These are phyloP conservation scores for Agapanthus africanus DNA, from an alignment of 106 monocot genomes.

Conservation along the genomic window DNA sequence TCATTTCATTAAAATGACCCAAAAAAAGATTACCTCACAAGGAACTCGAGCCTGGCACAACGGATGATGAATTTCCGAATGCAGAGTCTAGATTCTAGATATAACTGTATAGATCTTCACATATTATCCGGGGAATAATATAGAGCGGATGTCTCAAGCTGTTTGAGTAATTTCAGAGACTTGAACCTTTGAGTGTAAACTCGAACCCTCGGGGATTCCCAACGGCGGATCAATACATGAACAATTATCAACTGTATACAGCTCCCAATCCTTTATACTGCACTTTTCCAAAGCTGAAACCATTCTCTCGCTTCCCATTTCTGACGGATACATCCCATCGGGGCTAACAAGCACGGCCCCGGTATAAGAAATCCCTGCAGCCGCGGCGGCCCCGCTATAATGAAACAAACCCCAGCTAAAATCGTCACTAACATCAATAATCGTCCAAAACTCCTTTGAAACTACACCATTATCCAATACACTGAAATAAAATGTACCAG, in stretches of 20 bases:
- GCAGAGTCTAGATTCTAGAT: background rate
- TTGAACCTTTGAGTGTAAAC: slow-evolving; percentile 42
- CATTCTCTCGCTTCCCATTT: slow-evolving; percentile 33
- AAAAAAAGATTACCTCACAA: background rate
- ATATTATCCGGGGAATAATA: too few species aligned
- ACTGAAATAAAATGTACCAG: slow-evolving; percentile 80
- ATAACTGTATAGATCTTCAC: too few species aligned
- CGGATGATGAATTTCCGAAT: background rate
- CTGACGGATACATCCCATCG: slow-evolving; percentile 65
- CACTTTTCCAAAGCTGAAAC: slow-evolving; percentile 63
- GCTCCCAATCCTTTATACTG: slow-evolving; percentile 81
- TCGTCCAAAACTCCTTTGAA: slow-evolving; percentile 88
- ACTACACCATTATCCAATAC: slow-evolving; percentile 86
- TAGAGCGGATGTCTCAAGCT: too few species aligned
- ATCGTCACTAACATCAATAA: slow-evolving; percentile 75
- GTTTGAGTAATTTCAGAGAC: background rate
- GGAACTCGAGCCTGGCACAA: background rate
- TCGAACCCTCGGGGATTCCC: slow-evolving; percentile 70
- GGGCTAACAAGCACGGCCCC: slow-evolving; percentile 90
- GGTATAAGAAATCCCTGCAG: slow-evolving; percentile 69
- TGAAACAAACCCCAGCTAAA: slow-evolving; percentile 94
- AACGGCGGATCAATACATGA: slow-evolving; percentile 48
- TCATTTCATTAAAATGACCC: background rate
- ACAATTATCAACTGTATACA: slow-evolving; percentile 67
- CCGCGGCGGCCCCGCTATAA: slow-evolving; percentile 76